Evolutionary conservation across 257 asterid genomes (phyloP).

Genomic region (Apocynum venetum): DNA sequence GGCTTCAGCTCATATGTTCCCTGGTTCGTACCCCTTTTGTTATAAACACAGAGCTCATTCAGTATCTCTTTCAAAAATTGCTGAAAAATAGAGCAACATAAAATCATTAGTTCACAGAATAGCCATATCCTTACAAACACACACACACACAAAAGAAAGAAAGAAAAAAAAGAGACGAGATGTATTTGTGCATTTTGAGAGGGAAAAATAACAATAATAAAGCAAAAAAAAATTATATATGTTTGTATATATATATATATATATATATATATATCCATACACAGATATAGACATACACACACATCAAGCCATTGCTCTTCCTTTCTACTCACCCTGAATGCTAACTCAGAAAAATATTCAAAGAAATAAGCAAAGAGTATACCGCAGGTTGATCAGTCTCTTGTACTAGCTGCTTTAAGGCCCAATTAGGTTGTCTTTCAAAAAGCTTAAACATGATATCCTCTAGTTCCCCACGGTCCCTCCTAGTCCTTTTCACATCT

Average conservation of each 20-base stretch:
- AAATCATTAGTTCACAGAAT: conserved; percentile 1
- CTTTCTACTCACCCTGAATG: not conserved
- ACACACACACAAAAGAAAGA: not conserved
- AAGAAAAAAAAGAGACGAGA: no score
- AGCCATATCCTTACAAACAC: not conserved
- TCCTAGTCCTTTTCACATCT: conserved; percentile 81
- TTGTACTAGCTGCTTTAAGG: conserved; percentile 87
- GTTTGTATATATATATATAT: no score
- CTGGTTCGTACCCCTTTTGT: conserved; percentile 85
- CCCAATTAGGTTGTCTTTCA: conserved; percentile 87
- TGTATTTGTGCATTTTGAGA: no score
- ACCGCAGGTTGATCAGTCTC: conserved; percentile 97
- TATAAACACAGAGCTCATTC: conserved; percentile 82
- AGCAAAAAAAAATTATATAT: no score
- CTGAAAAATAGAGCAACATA: conserved; percentile 39
- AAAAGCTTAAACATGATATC: conserved; percentile 95
- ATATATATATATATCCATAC: no score
- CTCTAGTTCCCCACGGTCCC: conserved; percentile 90
- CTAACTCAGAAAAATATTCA: not conserved
- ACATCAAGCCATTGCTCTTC: not conserved
- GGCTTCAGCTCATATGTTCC: conserved; percentile 95
- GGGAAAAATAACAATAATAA: no score
- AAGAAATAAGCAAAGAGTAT: conserved; percentile 25
- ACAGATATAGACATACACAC: no score
- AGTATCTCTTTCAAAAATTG: conserved; percentile 88